phyloP scores from a whole-genome alignment of 2,329 filamentous ascomycete species.

The Trichophyton benhamiae region DNA sequence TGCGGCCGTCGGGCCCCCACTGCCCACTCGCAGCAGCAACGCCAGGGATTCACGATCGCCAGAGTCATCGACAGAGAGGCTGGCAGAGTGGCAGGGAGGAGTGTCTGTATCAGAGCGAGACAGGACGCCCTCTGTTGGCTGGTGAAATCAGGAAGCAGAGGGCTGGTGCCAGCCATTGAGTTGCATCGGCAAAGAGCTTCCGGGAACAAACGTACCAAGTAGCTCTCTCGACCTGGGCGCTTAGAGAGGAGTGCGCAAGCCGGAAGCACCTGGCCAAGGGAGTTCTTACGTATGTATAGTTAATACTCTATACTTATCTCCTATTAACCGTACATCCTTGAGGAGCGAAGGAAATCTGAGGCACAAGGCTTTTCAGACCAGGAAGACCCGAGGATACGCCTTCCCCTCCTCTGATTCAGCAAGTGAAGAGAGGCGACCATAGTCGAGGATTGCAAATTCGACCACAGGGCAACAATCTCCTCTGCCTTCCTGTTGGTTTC shows the following conservation, averaged over 20 bases:
- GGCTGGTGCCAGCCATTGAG: background rate
- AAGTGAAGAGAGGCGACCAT: background rate
- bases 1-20: conserved; percentile 2
- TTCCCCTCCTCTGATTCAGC: background rate
- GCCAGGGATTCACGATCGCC: conserved; percentile 1
- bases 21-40: conserved; percentile 1
- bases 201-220: background rate
- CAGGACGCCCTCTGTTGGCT: background rate
- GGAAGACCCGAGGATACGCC: background rate
- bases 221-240: background rate
- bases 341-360: background rate
- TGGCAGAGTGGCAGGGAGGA: background rate
- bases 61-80: background rate
- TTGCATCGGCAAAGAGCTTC: background rate
- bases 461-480: background rate
- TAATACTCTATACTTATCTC: background rate
- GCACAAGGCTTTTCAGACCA: background rate
- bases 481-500: background rate
- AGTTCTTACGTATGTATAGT: background rate
- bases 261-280: background rate
- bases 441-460: conserved; percentile 1
- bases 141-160: no score
- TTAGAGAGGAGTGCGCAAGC: background rate
- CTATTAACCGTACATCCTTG: background rate
- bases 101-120: background rate